These are phyloP conservation scores for Pyrenochaeta sp. DNA, from an alignment of 2,329 filamentous ascomycete genomes.

Conservation along the genomic window DNA sequence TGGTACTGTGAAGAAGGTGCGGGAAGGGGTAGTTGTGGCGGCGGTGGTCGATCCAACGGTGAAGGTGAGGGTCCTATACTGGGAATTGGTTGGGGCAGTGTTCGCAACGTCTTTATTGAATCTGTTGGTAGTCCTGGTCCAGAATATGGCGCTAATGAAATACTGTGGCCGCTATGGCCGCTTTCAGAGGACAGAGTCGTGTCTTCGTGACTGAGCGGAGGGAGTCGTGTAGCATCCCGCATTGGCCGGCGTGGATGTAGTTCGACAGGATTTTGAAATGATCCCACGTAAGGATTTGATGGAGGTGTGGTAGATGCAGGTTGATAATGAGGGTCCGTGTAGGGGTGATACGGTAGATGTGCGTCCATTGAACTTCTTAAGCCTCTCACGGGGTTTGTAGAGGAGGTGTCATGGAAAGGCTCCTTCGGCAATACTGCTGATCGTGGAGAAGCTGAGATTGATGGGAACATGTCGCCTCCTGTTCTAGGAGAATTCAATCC, in stretches of 20 bases:
- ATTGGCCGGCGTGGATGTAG: constrained; percentile 41
- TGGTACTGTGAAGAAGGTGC: constrained; percentile 4
- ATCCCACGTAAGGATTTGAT: constrained; percentile 20
- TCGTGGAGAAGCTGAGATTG: constrained; percentile 45
- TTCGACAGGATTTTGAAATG: constrained; percentile 36
- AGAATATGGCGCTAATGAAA: constrained; percentile 15
- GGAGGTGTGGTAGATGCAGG: constrained; percentile 30
- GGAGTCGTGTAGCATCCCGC: constrained; percentile 40
- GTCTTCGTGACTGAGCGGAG: constrained; percentile 49
- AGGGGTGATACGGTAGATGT: constrained; percentile 25
- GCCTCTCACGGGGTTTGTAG: constrained; percentile 29
- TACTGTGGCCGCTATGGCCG: constrained; percentile 31
- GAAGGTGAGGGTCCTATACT: constrained; percentile 39
- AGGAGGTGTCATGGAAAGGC: constrained; percentile 28
- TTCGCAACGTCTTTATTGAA: constrained; percentile 42
- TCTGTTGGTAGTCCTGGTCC: constrained; percentile 35
- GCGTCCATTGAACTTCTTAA: constrained; percentile 28
- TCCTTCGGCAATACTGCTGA: constrained; percentile 39
- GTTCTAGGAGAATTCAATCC: constrained; percentile 45
- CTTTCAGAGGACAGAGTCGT: constrained; percentile 52
- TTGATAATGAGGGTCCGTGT: constrained; percentile 22
- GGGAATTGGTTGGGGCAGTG: constrained; percentile 50
- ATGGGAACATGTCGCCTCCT: constrained; percentile 43
- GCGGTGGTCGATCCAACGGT: constrained; percentile 39
- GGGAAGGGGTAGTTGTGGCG: constrained; percentile 16